Base-by-base conservation (phyloP, 805 yeast genomes). In the Wickerhamomyces rabaulensis region DNA sequence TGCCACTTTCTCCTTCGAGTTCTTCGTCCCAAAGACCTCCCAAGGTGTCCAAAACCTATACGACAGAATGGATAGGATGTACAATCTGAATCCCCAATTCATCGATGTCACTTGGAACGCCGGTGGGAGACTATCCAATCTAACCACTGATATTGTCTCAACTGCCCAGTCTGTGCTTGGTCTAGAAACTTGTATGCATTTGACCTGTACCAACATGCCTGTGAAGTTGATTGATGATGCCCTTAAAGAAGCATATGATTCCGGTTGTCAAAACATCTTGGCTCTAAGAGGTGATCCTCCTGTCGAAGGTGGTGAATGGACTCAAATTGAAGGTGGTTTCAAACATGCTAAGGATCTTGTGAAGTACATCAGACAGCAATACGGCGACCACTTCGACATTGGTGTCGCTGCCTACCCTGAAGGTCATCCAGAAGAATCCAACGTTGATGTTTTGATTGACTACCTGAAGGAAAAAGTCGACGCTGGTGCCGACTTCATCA, bases 31-130 rank as follows among this genome's bases (percentile, higher is more conserved):
- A 40, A 94, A 94, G 73, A 94, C 99, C 0, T 75, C 92, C 20
- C 97, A 94, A 66, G 99, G 99, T 63, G 94, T 92, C 21, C 96
- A 90, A 64, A 94, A 94, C 64, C 73, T 94, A 49, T 92, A 91
- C 69, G 98, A 94, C 65, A 77, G 99, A 63, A 92, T 94, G 91
- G 98, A 94, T 62, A 80, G 97, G 65, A 94, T 94, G 99, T 89
- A 87, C 66, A 88, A 87, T 53, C 73, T 89, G 57, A 83, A 82
- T 52, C 99, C 99, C 2, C 80, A 87, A 53, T 94, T 94, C 66
- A 82, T 94, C 49, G 99, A 94, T 63, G 87, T 94, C 52, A 94
- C 99, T 1, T 94, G 99, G 99, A 92, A 92, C 61, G 99, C 99
- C 3, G 99, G 99, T 37, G 98, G 98, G 6, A 76, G 95, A 41